Evolutionary conservation across 2,329 filamentous ascomycete genomes (phyloP).

Genomic region (Aspergillus unguis): DNA sequence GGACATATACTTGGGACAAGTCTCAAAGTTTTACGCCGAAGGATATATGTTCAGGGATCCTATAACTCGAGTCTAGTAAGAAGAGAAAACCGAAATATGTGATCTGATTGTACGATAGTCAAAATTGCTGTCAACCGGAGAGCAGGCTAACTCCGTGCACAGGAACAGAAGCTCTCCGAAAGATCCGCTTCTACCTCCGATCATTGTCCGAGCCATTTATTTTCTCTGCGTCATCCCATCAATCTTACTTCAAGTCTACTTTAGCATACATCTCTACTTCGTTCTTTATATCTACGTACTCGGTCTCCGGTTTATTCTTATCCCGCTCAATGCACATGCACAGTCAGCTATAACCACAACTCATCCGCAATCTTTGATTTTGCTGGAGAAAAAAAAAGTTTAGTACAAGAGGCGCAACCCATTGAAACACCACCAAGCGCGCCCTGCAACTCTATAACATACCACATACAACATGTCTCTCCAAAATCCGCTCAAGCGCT

Average conservation of each 20-base stretch:
- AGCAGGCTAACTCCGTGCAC: slow-evolving; percentile 4
- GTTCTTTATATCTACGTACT: not conserved
- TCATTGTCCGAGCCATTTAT: slow-evolving; percentile 2
- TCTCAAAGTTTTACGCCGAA: not conserved
- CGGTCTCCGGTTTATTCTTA: not conserved
- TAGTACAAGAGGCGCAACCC: not conserved
- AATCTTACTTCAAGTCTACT: not conserved
- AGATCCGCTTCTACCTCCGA: slow-evolving; percentile 6
- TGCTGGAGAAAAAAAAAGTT: not conserved
- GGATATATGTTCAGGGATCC: not conserved
- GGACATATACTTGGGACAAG: not conserved
- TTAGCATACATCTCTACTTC: not conserved
- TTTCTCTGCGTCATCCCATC: slow-evolving; percentile 13
- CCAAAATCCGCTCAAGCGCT: slow-evolving; percentile 18
- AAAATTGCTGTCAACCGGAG: not conserved
- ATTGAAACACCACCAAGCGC: not conserved
- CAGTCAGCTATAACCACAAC: too few species aligned
- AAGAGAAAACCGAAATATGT: not conserved
- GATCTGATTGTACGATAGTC: too few species aligned
- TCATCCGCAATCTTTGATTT: too few species aligned
- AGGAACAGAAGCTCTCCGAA: slow-evolving; percentile 1
- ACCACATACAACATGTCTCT: slow-evolving; percentile 11
- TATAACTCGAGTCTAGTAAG: not conserved
- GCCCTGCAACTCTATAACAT: too few species aligned
- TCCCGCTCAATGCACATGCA: too few species aligned